phyloP scores from a whole-genome alignment of 2,329 filamentous ascomycete species.

The Fusarium brevicatenulatum region DNA sequence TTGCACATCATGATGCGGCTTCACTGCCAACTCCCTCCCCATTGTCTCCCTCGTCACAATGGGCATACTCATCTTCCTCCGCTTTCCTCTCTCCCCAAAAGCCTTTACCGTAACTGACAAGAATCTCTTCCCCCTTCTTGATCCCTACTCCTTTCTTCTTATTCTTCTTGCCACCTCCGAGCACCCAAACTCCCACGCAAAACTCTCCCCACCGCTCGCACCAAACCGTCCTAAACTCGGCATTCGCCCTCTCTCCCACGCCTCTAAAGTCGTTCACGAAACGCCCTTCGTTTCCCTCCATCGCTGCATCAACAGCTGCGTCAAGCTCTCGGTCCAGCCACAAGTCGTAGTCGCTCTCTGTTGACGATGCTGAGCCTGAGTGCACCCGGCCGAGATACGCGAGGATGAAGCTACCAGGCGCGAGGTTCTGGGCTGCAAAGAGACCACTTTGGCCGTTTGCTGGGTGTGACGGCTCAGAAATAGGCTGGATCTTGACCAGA shows the following conservation, averaged over 20 bases:
- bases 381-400: slow-evolving; percentile 71
- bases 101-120: slow-evolving; percentile 74
- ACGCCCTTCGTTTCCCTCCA: slow-evolving; percentile 69
- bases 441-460: slow-evolving; percentile 68
- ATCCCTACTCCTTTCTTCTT: slow-evolving; percentile 51
- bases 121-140: slow-evolving; percentile 69
- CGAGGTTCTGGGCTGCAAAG: slow-evolving; percentile 65
- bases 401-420: slow-evolving; percentile 66
- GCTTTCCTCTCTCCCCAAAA: slow-evolving; percentile 64
- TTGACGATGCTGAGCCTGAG: slow-evolving; percentile 46
- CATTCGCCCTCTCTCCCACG: slow-evolving; percentile 62
- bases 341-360: slow-evolving; percentile 67
- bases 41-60: slow-evolving; percentile 2
- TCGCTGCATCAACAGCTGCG: slow-evolving; percentile 69
- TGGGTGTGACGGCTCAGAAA: slow-evolving; percentile 63
- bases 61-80: slow-evolving; percentile 19
- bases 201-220: slow-evolving; percentile 61
- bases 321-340: slow-evolving; percentile 67
- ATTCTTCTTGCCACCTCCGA: slow-evolving; percentile 45
- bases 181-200: slow-evolving; percentile 68
- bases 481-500: slow-evolving; percentile 65
- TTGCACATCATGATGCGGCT: not conserved
- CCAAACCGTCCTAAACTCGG: slow-evolving; percentile 69
- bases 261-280: slow-evolving; percentile 76
- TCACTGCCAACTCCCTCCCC: not conserved